Evolutionary conservation across 306 rosid species (phyloP), one percentile per base, ranked within the genome.

Genomic region (Dryas octopetala): DNA sequence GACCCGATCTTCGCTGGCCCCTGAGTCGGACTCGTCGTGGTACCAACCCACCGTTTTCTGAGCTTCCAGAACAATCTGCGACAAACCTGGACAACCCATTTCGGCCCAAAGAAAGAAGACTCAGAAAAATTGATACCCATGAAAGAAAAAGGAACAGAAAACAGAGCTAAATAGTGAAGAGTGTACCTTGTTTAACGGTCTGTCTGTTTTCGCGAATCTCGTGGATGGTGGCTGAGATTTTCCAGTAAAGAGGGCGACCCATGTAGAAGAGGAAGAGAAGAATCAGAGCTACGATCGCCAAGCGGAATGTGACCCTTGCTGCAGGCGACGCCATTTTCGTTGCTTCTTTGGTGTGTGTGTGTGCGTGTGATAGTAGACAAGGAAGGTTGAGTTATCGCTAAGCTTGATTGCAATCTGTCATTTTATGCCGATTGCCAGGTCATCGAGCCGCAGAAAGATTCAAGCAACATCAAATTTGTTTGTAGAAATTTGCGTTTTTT

Each of bases 241-340:
- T 93, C 96, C 98, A 93, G 77, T 93, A 93, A 66, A 93, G 81
- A 58, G 96, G 96, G 50, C 96, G 98, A 74, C 91, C 95, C 17
- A 83, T 76, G 81, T 88, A 92, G 89, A 90, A 92, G 80, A 89
- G 71, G 62, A 87, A 6, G 8, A 92, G 74, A 17, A 92, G 11
- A 17, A 86, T 10, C 1, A 87, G 63, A 48, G 76, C 73, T 17
- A 73, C 67, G 68, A 86, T 9, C 5, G 55, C 14, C 3, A 83
- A 5, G 46, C 96, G 98, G 85, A 90, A 90, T 0, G 80, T 77
- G 49, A 86, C 43, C 82, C 74, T 90, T 16, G 91, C 85, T 7
- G 84, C 68, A 0, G 79, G 16, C 16, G 96, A 86, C 51, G 89
- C 96, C 97, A 89, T 91, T 80, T 10, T 55, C 8, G 74, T 49